Conservation (phyloP, 495 filamentous ascomycete genomes). For the Neohortaea acidophila region DNA sequence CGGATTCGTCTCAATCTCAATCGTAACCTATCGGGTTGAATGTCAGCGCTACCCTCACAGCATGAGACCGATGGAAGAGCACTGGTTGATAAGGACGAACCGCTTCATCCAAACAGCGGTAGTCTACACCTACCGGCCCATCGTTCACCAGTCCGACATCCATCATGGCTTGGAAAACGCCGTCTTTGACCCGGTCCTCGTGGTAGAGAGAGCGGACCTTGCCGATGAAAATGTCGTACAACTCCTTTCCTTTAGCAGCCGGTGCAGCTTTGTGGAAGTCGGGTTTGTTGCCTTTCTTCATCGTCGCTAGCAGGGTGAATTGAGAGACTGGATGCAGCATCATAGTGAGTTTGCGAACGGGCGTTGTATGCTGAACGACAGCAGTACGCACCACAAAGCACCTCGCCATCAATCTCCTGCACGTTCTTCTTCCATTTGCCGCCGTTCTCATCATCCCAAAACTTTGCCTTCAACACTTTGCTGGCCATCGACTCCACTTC, state of each 20-base stretch:
- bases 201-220: constrained; percentile 59
- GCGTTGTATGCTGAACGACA: not conserved
- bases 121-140: constrained; percentile 72
- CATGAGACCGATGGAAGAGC: constrained; percentile 9
- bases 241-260: constrained; percentile 54
- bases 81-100: constrained; percentile 33
- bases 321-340: constrained; percentile 61
- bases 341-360: constrained; percentile 3
- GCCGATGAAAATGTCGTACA: constrained; percentile 72
- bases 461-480: constrained; percentile 74
- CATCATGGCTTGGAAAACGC: constrained; percentile 98
- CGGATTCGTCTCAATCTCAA: constrained; percentile 48
- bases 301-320: constrained; percentile 83
- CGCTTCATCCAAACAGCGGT: constrained; percentile 48
- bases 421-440: constrained; percentile 71
- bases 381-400: constrained; percentile 61
- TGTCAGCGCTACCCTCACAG: constrained; percentile 4
- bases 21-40: constrained; percentile 41
- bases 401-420: constrained; percentile 70
- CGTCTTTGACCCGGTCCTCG: constrained; percentile 72
- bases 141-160: constrained; percentile 88
- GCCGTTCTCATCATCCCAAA: constrained; percentile 72
- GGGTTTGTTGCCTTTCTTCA: constrained; percentile 88
- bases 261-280: constrained; percentile 84
- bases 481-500: constrained; percentile 70